Evolutionary conservation across 73 alveolate species (phyloP), one percentile per base, ranked within the genome.

Genomic region (Paraurostyla sp.): DNA sequence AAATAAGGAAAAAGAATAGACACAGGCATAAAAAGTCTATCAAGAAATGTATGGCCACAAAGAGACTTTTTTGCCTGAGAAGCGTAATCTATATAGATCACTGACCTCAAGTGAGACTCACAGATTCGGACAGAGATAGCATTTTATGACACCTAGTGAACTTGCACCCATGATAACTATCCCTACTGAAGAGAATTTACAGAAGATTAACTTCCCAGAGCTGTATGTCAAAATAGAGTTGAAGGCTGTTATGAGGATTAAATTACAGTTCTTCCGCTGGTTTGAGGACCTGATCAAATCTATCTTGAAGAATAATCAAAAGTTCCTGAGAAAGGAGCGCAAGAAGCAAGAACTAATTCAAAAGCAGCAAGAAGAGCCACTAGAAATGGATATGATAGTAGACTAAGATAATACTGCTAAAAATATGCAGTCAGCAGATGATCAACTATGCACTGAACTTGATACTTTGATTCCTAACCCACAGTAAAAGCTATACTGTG

Each of bases 401-500:
- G 32, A 62, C n/a, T 29, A 33, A 36, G 51, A n/a, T n/a, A n/a
- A n/a, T n/a, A n/a, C n/a, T n/a, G n/a, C 56, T 1, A 38, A 18
- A 38, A 65, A 65, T 2, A 65, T 38, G 25, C 58, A 65, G 7
- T 1, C 40, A 0, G 35, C 82, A 16, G 82, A 65, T 38, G 86
- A 73, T 73, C 71, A 73, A n/a, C 9, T 78, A 4, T 78, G 89
- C 49, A 78, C 75, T 7, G 0, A 4, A 20, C 86, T 16, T 16
- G 87, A 87, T 56, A 40, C 76, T 1, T 23, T 38, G n/a, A 32
- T 57, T 0, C 3, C 1, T 1, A 49, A 48, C 29, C 93, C 93
- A 23, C 65, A 65, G 40, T 25, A n/a, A 6, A 30, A 59, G 18
- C 95, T 93, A 51, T 69, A 80, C 45, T 96, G 99, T 43, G 52